phyloP scores from a whole-genome alignment of 495 filamentous ascomycete genomes.

The Aspergillus cavernicola region DNA sequence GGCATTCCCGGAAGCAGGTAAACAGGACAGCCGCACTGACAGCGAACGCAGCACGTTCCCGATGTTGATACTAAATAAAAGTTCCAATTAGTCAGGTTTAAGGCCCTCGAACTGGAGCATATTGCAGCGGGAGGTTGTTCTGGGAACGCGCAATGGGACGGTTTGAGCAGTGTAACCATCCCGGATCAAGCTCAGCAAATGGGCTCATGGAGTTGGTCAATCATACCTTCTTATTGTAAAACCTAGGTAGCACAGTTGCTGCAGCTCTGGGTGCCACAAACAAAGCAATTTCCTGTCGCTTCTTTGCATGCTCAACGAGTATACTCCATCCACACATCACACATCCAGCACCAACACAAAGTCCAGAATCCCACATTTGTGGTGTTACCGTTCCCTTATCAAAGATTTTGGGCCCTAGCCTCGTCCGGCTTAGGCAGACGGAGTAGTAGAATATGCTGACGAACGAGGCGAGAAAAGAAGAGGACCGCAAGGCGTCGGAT shows the following conservation, averaged over 20 bases:
- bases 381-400: conserved; percentile 50
- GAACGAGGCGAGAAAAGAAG: conserved; percentile 78
- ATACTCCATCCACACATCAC: conserved; percentile 83
- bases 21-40: conserved; percentile 72
- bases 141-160: conserved; percentile 7
- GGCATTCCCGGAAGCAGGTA: conserved; percentile 64
- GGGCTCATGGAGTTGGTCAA: conserved; percentile 3
- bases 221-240: conserved; percentile 61
- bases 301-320: conserved; percentile 62
- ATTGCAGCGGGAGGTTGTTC: conserved; percentile 7
- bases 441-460: conserved; percentile 83
- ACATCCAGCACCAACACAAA: conserved; percentile 75
- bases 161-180: conserved; percentile 24
- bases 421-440: conserved; percentile 76
- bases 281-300: conserved; percentile 74
- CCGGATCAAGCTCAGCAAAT: conserved; percentile 12
- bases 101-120: background rate
- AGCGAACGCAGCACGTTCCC: conserved; percentile 71
- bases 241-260: conserved; percentile 71
- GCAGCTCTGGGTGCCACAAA: conserved; percentile 84
- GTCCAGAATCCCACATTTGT: conserved; percentile 61
- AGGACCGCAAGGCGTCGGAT: conserved; percentile 64
- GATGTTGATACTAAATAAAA: conserved; percentile 60
- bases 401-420: conserved; percentile 71
- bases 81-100: conserved; percentile 25